These are phyloP conservation scores for Lathyrus tuberosus DNA, from an alignment of 306 rosid genomes.

Conservation along the genomic window DNA sequence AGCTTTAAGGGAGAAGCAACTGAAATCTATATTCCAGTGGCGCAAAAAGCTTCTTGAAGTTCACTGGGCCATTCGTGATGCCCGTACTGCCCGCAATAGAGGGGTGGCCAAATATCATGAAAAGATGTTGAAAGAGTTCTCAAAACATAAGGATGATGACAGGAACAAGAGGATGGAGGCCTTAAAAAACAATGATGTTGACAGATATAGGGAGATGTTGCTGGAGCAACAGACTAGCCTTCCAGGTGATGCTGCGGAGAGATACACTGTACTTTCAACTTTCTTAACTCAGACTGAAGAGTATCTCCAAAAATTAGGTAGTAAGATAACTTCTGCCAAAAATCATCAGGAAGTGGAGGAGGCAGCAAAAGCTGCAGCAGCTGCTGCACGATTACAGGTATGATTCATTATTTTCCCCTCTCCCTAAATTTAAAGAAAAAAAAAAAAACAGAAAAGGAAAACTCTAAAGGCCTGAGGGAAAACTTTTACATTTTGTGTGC, in stretches of 20 bases:
- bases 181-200: slow-evolving; percentile 94
- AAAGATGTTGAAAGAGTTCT: slow-evolving; percentile 89
- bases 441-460: neutral
- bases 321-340: slow-evolving; percentile 92
- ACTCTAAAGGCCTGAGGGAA: slow-evolving; percentile 15
- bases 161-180: slow-evolving; percentile 96
- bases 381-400: slow-evolving; percentile 93
- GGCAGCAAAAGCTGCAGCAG: slow-evolving; percentile 89
- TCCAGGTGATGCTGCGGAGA: slow-evolving; percentile 91
- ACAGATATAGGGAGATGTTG: slow-evolving; percentile 95
- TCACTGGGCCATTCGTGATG: slow-evolving; percentile 97
- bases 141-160: slow-evolving; percentile 92
- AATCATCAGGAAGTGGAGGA: slow-evolving; percentile 91
- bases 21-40: slow-evolving; percentile 93
- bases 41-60: slow-evolving; percentile 96
- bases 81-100: slow-evolving; percentile 92
- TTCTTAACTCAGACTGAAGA: slow-evolving; percentile 96
- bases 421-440: neutral
- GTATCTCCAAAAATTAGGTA: slow-evolving; percentile 90
- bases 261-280: slow-evolving; percentile 94
- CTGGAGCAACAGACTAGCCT: slow-evolving; percentile 92
- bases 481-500: neutral
- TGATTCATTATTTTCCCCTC: slow-evolving; percentile 29
- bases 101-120: slow-evolving; percentile 99
- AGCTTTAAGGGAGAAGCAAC: slow-evolving; percentile 87